Evolutionary conservation across 306 rosid genomes (phyloP).

Genomic region (Cicer cuneatum): DNA sequence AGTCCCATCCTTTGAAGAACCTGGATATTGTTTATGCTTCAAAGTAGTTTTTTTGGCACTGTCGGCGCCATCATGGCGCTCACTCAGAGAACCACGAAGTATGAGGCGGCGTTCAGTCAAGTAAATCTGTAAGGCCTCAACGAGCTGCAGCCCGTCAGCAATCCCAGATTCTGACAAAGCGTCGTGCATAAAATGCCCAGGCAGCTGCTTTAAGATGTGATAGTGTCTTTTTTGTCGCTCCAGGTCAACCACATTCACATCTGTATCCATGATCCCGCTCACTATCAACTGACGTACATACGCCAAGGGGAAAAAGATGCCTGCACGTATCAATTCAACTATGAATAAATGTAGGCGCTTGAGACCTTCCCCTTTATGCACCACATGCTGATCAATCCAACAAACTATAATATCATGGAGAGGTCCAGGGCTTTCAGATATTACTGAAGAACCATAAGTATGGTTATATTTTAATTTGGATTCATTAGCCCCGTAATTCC

Average conservation of each 20-base stretch:
- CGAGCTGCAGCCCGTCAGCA: conserved; percentile 65
- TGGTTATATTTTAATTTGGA: conserved; percentile 50
- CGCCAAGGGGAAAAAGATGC: conserved; percentile 83
- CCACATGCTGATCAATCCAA: conserved; percentile 98
- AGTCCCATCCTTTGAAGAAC: conserved; percentile 61
- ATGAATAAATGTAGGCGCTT: conserved; percentile 77
- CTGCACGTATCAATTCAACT: conserved; percentile 78
- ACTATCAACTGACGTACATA: conserved; percentile 93
- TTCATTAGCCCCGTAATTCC: conserved; percentile 43
- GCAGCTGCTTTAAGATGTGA: conserved; percentile 73
- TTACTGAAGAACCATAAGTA: conserved; percentile 47
- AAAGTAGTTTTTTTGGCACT: conserved; percentile 45
- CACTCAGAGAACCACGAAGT: conserved; percentile 58
- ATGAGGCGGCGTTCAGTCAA: conserved; percentile 79
- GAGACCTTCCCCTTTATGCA: conserved; percentile 79
- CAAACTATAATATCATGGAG: conserved; percentile 91
- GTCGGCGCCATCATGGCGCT: conserved; percentile 47
- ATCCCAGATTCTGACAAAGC: conserved; percentile 72
- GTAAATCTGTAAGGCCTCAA: conserved; percentile 69
- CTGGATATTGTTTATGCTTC: conserved; percentile 53
- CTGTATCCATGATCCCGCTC: conserved; percentile 84
- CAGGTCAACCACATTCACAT: conserved; percentile 59
- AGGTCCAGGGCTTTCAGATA: conserved; percentile 90
- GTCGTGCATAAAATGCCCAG: conserved; percentile 62
- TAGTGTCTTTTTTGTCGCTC: conserved; percentile 75